Evolutionary conservation across 441 rosid genomes (phyloP).

Genomic region (Pelargonium myrrhifolium): DNA sequence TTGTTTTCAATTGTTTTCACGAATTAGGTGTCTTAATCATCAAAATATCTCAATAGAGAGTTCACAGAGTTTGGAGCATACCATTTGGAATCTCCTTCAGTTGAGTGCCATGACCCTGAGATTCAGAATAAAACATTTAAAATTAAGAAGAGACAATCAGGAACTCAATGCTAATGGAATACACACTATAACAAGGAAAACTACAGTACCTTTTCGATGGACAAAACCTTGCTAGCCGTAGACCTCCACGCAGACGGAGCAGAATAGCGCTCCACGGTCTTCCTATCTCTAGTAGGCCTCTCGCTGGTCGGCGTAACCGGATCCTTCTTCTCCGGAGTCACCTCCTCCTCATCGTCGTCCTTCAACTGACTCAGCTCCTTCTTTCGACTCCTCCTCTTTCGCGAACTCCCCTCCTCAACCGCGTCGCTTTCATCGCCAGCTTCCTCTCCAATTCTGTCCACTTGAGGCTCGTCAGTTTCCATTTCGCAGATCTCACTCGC

Average conservation of each 20-base stretch:
- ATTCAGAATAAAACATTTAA: neutral
- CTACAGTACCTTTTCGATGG: constrained; percentile 55
- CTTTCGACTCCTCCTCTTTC: constrained; percentile 13
- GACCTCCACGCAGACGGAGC: constrained; percentile 42
- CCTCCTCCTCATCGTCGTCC: constrained; percentile 24
- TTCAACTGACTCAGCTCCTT: constrained; percentile 18
- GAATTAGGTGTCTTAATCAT: neutral
- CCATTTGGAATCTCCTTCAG: constrained; percentile 96
- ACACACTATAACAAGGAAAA: neutral
- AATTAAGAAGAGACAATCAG: neutral
- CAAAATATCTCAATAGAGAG: neutral
- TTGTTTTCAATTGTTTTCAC: neutral
- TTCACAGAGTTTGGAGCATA: constrained; percentile 10
- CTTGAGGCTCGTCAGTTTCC: constrained; percentile 8
- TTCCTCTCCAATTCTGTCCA: constrained; percentile 15
- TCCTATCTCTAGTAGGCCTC: constrained; percentile 85
- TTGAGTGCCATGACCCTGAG: constrained; percentile 79
- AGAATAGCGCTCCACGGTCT: constrained; percentile 80
- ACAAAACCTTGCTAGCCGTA: constrained; percentile 49
- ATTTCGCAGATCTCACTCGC: constrained; percentile 6
- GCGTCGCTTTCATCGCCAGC: constrained; percentile 16
- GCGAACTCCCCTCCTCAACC: constrained; percentile 1
- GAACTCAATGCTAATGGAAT: neutral
- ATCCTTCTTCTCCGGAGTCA: constrained; percentile 22
- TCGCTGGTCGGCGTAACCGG: constrained; percentile 56